These are phyloP conservation scores for Podospora anserina DNA, from an alignment of 495 filamentous ascomycete genomes.

Conservation along the genomic window DNA sequence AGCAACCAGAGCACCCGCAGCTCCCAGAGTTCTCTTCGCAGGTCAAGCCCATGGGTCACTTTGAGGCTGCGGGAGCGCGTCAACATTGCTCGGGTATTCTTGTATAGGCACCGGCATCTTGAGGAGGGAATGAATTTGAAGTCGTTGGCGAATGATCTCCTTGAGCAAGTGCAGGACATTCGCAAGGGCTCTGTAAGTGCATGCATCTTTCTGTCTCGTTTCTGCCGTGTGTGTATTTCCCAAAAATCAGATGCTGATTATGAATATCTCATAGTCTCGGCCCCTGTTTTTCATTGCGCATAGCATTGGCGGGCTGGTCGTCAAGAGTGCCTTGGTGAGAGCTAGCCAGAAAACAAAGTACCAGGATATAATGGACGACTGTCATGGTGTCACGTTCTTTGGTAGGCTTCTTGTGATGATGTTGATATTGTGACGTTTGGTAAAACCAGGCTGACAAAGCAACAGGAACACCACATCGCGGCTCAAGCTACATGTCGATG, in stretches of 20 bases:
- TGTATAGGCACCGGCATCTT: slow-evolving; percentile 54
- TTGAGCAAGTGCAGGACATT: slow-evolving; percentile 45
- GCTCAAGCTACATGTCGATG: slow-evolving; percentile 63
- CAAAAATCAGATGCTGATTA: not conserved
- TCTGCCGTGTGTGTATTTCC: not conserved
- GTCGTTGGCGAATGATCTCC: slow-evolving; percentile 47
- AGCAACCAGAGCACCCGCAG: not conserved
- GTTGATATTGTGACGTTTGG: not conserved
- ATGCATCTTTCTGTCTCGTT: not conserved
- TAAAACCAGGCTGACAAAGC: slow-evolving; percentile 16
- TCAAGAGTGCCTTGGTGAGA: slow-evolving; percentile 53
- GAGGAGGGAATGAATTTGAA: slow-evolving; percentile 49
- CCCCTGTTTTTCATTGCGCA: slow-evolving; percentile 65
- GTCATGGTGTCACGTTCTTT: slow-evolving; percentile 62
- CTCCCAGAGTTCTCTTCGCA: slow-evolving; percentile 11
- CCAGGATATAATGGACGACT: slow-evolving; percentile 49
- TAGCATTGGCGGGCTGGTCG: slow-evolving; percentile 62
- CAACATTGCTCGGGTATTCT: slow-evolving; percentile 49
- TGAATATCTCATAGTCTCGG: slow-evolving; percentile 25
- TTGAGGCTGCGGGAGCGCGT: slow-evolving; percentile 39
- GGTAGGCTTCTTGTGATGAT: slow-evolving; percentile 29
- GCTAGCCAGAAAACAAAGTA: slow-evolving; percentile 43
- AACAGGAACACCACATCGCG: slow-evolving; percentile 58
- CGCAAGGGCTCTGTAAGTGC: slow-evolving; percentile 33
- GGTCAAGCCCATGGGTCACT: slow-evolving; percentile 39